Conservation (phyloP, 176 grass and related monocot genomes). For the Rhynchospora tenuis region DNA sequence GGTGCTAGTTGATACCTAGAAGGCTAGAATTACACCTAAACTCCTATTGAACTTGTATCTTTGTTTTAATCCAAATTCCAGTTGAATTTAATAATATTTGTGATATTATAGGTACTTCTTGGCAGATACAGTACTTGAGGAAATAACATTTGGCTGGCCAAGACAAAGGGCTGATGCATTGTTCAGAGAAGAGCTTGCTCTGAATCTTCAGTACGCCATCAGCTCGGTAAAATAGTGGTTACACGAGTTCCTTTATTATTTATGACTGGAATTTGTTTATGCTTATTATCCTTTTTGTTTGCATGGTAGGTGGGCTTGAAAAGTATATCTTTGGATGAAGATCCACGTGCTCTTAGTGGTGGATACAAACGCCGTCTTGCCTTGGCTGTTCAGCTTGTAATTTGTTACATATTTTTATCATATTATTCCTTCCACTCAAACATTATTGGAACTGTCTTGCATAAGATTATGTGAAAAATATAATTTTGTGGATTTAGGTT, state of each 20-base stretch:
- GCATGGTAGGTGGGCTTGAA: constrained; percentile 59
- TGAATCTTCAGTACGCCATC: constrained; percentile 72
- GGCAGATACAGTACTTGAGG: constrained; percentile 74
- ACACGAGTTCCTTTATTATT: neutral
- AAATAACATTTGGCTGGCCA: constrained; percentile 94
- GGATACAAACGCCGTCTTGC: constrained; percentile 82
- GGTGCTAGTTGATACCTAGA: neutral
- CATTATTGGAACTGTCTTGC: neutral
- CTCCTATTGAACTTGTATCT: neutral
- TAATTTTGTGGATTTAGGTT: constrained; percentile 48
- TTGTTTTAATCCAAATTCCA: neutral
- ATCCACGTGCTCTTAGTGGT: constrained; percentile 76
- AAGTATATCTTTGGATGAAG: constrained; percentile 65
- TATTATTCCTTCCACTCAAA: neutral
- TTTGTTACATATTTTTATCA: constrained; percentile 6
- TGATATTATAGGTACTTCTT: constrained; percentile 58
- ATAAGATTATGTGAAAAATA: neutral
- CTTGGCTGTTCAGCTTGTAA: constrained; percentile 84
- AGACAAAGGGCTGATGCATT: constrained; percentile 52
- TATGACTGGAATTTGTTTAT: neutral
- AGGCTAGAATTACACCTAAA: neutral
- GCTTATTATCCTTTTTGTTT: neutral
- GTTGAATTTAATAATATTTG: neutral
- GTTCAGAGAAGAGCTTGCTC: constrained; percentile 43
- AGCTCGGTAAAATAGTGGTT: constrained; percentile 42